Evolutionary conservation across 2,329 filamentous ascomycete species (phyloP), one percentile per base, ranked within the genome.

Genomic region (Penicillium expansum): DNA sequence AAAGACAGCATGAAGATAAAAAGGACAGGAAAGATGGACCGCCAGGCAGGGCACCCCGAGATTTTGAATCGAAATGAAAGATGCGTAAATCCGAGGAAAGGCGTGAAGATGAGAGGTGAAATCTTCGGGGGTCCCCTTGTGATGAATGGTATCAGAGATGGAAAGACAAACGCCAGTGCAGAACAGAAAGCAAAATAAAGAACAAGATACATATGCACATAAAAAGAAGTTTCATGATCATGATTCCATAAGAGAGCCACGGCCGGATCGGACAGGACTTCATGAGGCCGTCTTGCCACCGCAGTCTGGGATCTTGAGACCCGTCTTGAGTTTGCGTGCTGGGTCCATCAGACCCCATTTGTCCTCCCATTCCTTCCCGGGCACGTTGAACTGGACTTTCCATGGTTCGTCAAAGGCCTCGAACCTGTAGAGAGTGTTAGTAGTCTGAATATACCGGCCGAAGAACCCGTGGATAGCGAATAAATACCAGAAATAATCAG

Each of bases 351-450:
- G 77, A 10, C 94, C 93, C 93, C 93, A 97, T 72, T 96, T 89
- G 71, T 96, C 91, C 78, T 97, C 93, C 92, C 92, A 97, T 51
- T 89, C 82, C 77, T 93, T 80, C 39, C 81, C 66, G 56, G 75
- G 75, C 5, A 79, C 79, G 72, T 97, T 88, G 77, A 86, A 96
- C 18, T 74, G 69, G 54, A 88, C 79, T 78, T 97, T 97, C 93
- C 93, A 97, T 2, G 92, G 92, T 80, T 97, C 93, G 71, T 97
- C 93, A 71, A 97, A 97, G 10, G 92, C 91, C 71, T 92, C 90
- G 72, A 97, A 97, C 85, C 84, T 85, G 29, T 13, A 43, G 4
- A 16, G 22, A 29, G 33, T 11, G 58, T 70, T 61, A 71, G 62
- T 14, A 20, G 16, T 35, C 13, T 13, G 8, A 38, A 5, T 16